These are phyloP conservation scores for Pseudogymnoascus sp. DNA, from an alignment of 2,329 filamentous ascomycete species.

Conservation along the genomic window DNA sequence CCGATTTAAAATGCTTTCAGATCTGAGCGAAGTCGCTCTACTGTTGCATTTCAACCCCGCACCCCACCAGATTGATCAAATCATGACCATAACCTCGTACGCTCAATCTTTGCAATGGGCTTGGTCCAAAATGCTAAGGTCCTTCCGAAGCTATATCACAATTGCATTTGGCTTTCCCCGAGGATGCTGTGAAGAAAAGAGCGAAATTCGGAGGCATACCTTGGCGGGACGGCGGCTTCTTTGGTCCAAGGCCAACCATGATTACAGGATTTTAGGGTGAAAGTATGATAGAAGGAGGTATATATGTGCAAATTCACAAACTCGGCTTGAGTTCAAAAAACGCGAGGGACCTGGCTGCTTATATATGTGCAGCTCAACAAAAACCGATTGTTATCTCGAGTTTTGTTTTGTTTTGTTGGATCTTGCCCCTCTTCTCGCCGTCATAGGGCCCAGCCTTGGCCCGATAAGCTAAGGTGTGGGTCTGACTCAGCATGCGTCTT, in stretches of 20 bases:
- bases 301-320: background rate
- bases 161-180: background rate
- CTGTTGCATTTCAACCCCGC: background rate
- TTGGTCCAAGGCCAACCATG: slow-evolving; percentile 59
- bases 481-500: slow-evolving; percentile 2
- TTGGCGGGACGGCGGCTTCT: slow-evolving; percentile 61
- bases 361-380: slow-evolving; percentile 6
- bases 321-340: background rate
- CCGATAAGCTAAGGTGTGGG: slow-evolving; percentile 6
- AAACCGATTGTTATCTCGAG: slow-evolving; percentile 1
- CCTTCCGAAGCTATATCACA: background rate
- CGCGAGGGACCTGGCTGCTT: background rate
- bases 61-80: background rate
- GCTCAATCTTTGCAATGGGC: background rate
- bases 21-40: background rate
- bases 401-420: slow-evolving; percentile 7
- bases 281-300: background rate
- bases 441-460: slow-evolving; percentile 5
- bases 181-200: background rate
- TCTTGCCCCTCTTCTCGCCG: slow-evolving; percentile 4
- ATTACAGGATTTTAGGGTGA: slow-evolving; percentile 18
- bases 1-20: background rate
- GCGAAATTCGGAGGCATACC: slow-evolving; percentile 39
- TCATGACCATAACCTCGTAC: background rate
- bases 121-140: background rate